Evolutionary conservation across 2,329 filamentous ascomycete species (phyloP).

Genomic region (Lachnellula arida): DNA sequence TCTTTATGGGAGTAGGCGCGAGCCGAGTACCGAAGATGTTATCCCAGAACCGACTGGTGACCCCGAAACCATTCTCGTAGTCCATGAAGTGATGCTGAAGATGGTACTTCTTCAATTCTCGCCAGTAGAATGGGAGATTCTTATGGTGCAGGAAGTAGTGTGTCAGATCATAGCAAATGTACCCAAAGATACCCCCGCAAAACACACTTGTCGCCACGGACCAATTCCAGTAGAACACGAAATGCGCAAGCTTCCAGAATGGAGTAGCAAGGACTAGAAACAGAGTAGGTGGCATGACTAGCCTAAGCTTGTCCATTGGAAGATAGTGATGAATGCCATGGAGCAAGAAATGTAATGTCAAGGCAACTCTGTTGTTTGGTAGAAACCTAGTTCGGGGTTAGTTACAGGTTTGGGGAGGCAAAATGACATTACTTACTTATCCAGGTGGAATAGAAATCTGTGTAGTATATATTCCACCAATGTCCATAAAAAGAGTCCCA

Average conservation of each 20-base stretch:
- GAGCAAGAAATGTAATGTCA: constrained; percentile 87
- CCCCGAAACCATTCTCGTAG: constrained; percentile 95
- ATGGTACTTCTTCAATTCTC: constrained; percentile 93
- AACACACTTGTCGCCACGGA: constrained; percentile 71
- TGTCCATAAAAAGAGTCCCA: constrained; percentile 79
- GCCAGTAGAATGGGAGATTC: constrained; percentile 86
- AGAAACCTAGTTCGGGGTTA: constrained; percentile 58
- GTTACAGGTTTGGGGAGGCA: background rate
- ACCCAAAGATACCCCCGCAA: constrained; percentile 90
- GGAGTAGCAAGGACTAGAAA: constrained; percentile 80
- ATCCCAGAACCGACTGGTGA: constrained; percentile 97
- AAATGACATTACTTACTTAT: constrained; percentile 58
- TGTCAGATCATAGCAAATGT: constrained; percentile 93
- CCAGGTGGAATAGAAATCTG: constrained; percentile 88
- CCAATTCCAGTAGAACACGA: constrained; percentile 81
- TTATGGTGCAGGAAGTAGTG: constrained; percentile 98
- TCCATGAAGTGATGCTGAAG: constrained; percentile 96
- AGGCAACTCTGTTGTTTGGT: constrained; percentile 81
- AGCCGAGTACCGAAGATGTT: constrained; percentile 86
- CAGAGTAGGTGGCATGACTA: constrained; percentile 93
- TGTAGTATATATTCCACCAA: constrained; percentile 86
- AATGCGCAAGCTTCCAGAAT: constrained; percentile 88
- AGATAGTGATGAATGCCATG: constrained; percentile 98
- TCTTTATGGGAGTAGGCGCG: constrained; percentile 28
- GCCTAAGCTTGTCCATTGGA: constrained; percentile 96